Base-by-base conservation (phyloP, 306 rosid species). In the Betula pendula region DNA sequence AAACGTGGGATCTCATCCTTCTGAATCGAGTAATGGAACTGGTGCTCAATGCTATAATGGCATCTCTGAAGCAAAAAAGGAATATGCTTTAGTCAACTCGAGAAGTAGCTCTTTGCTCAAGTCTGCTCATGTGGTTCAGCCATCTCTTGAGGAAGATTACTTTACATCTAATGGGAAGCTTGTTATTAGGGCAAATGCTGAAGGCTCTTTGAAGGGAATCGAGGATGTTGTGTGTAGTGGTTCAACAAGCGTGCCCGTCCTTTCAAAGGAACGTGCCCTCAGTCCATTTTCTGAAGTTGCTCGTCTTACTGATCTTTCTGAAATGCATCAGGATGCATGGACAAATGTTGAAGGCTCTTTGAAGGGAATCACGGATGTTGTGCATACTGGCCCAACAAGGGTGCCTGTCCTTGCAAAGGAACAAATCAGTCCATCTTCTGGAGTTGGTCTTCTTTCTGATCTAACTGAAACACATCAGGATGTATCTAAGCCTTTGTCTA, bases 401-500 rank as follows among this genome's bases (percentile, higher is more conserved):
- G 85, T 65, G 29, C 66, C 76, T 59, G 77, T 79, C 52, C 79
- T 71, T 52, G 31, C 75, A 31, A 79, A 74, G 40, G 49, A 68
- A 5, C 75, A 55, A 48, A 29, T 68, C 58, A 50, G 70, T 77
- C 75, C 66, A 15, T 80, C 86, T 71, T 66, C 83, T 68, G 50
- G 31, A 77, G 83, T 49, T 72, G 72, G 14, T 81, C 68, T 58
- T 79, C 68, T 59, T 80, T 53, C 75, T 53, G 83, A 80, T 75
- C 76, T 80, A 65, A 45, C 70, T 45, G 77, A 82, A 75, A 80
- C 71, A 68, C 78, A 71, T 55, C 74, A 85, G 75, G 85, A 73
- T 42, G 45, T 82, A 80, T 79, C 87, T 25, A 80, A 82, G 80
- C 85, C 89, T 71, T 62, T 79, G 47, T 81, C 75, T 56, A 78